These are phyloP conservation scores for Fraxinus angustifolia DNA, from an alignment of 305 asterid genomes.

Conservation along the genomic window DNA sequence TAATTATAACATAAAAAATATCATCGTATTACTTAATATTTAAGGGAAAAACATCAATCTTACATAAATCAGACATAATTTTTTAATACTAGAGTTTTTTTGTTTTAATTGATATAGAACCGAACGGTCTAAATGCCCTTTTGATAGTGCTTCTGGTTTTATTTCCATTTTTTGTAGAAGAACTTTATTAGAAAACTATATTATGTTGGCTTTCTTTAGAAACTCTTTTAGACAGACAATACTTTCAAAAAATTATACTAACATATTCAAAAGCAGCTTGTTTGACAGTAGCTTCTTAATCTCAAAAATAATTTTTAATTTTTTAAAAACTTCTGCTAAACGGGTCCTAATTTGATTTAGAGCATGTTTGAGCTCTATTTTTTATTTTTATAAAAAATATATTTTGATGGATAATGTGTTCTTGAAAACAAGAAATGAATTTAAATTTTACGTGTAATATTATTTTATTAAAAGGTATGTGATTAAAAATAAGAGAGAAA, in stretches of 20 bases:
- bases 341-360: background rate
- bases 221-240: background rate
- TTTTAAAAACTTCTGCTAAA: background rate
- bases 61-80: background rate
- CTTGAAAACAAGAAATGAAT: too few species aligned
- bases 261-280: background rate
- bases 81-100: background rate
- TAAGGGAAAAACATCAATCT: background rate
- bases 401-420: too few species aligned
- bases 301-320: too few species aligned
- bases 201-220: background rate
- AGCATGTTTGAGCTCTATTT: too few species aligned
- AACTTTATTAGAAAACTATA: too few species aligned
- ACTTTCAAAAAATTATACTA: background rate
- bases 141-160: background rate
- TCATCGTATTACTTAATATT: background rate
- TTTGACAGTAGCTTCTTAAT: too few species aligned
- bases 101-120: background rate
- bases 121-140: too few species aligned
- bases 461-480: too few species aligned
- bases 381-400: too few species aligned
- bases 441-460: too few species aligned
- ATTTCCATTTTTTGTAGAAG: too few species aligned
- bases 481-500: too few species aligned
- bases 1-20: background rate